Evolutionary conservation across 164 flowering plant species (phyloP).

Genomic region (Santalum album): DNA sequence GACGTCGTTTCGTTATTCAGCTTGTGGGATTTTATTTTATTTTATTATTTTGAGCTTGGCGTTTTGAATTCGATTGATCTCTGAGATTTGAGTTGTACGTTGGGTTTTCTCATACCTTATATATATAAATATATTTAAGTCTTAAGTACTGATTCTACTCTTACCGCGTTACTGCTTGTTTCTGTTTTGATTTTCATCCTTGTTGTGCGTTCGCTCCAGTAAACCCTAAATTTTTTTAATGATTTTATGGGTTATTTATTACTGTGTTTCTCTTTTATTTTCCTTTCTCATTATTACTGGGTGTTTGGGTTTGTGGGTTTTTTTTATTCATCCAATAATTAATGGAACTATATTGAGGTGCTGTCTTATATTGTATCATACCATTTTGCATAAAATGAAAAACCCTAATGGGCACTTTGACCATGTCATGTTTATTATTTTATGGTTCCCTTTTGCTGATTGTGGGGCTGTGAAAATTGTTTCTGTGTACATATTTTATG

Average conservation of each 20-base stretch:
- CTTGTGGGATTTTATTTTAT: too few species aligned
- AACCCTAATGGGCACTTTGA: conserved; percentile 17
- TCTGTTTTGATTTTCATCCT: neutral
- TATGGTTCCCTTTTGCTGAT: conserved; percentile 4
- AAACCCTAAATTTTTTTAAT: too few species aligned
- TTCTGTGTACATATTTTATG: conserved; percentile 9
- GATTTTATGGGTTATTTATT: too few species aligned
- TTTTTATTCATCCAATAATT: neutral
- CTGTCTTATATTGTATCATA: neutral
- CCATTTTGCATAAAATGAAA: neutral
- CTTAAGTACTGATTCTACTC: neutral
- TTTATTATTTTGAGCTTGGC: too few species aligned
- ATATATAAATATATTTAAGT: neutral
- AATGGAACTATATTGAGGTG: too few species aligned
- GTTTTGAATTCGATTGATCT: neutral
- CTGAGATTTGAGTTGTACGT: conserved; percentile 16
- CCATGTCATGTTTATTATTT: neutral
- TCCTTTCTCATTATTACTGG: too few species aligned
- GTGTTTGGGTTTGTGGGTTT: conserved; percentile 1
- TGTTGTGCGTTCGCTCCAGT: too few species aligned
- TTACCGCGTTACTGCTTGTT: neutral
- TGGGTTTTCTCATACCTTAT: neutral
- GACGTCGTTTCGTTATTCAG: neutral
- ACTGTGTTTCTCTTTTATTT: too few species aligned
- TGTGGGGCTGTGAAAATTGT: neutral